Conservation (phyloP, 371 early-diverging fungal genomes). For the Lichtheimia ramosa region DNA sequence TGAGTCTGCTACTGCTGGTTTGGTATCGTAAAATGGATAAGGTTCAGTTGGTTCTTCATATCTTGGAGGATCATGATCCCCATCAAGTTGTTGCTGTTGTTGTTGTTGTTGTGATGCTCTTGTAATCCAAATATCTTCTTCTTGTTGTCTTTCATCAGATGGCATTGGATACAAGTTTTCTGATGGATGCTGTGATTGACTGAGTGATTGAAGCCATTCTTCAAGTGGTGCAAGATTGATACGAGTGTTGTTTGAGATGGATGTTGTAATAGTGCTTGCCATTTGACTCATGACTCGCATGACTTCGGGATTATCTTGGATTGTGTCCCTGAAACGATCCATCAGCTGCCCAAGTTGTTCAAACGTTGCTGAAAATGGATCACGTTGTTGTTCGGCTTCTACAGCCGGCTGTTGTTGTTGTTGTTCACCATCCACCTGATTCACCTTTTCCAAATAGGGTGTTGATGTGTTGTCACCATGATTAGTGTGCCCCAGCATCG, state of each 20-base stretch:
- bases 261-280: constrained; percentile 8
- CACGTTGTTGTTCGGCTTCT: neutral
- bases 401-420: neutral
- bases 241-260: neutral
- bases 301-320: constrained; percentile 9
- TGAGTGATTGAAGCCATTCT: constrained; percentile 7
- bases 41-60: constrained; percentile 3
- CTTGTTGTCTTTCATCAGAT: neutral
- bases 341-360: constrained; percentile 9
- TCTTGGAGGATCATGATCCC: constrained; percentile 1
- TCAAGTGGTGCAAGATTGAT: constrained; percentile 11
- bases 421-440: constrained; percentile 1
- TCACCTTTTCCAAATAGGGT: neutral
- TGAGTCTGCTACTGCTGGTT: neutral
- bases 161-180: constrained; percentile 3
- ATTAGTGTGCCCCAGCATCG: neutral
- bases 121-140: neutral
- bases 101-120: no score
- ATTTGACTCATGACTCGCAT: constrained; percentile 13
- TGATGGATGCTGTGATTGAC: neutral
- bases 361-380: constrained; percentile 2
- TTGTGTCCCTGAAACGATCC: constrained; percentile 6
- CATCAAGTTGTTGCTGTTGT: neutral
- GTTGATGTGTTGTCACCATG: neutral
- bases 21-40: neutral